A percentile compares a stretch with the other conserved stretches of the same genome.
phyloP scores from a whole-genome alignment of 495 filamentous ascomycete species.

The Podospora pseudocomata region DNA sequence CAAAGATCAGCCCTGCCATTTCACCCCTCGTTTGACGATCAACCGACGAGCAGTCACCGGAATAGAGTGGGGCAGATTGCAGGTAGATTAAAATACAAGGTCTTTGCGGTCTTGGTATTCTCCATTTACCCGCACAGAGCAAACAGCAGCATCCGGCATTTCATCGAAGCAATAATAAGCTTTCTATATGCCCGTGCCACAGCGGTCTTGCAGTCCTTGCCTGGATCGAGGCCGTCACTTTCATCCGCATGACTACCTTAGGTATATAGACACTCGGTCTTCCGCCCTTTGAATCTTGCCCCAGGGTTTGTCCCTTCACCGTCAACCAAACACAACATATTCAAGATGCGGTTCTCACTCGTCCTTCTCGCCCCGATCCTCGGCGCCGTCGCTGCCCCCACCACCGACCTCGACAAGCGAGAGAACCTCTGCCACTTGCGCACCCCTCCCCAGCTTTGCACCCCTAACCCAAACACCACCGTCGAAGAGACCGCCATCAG shows the following conservation, averaged over 20 bases:
- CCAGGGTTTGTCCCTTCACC: neutral
- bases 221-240: neutral
- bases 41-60: neutral
- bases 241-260: neutral
- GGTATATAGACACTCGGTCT: neutral
- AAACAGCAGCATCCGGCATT: neutral
- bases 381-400: slow-evolving; percentile 31
- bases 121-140: neutral
- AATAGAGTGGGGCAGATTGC: neutral
- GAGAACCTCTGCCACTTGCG: slow-evolving; percentile 44
- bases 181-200: neutral
- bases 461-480: slow-evolving; percentile 37
- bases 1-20: neutral
- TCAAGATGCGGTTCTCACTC: neutral
- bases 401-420: slow-evolving; percentile 30
- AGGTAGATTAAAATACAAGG: neutral
- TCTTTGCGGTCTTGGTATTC: neutral
- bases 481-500: slow-evolving; percentile 44
- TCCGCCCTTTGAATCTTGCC: neutral
- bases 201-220: neutral
- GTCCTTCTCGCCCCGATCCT: slow-evolving; percentile 19
- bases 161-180: neutral
- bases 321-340: neutral
- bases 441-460: slow-evolving; percentile 40
- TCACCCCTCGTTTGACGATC: neutral